Evolutionary conservation across 106 monocot species (phyloP).

Genomic region (Dioscorea alata): DNA sequence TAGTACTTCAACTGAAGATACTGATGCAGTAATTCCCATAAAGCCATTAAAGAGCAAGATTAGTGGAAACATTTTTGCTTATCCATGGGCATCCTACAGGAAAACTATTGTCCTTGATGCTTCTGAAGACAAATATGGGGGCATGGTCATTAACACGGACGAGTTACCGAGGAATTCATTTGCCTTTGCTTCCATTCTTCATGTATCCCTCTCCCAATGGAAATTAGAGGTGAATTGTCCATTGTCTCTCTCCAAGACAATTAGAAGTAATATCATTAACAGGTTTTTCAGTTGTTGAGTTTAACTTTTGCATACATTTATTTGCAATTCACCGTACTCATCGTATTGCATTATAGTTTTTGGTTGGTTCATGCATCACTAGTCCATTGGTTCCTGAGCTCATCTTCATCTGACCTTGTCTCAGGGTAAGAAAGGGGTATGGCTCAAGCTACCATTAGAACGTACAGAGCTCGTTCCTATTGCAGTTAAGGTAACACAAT

Average conservation of each 20-base stretch:
- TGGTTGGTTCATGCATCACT: too few species aligned
- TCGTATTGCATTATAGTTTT: too few species aligned
- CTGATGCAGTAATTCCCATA: constrained; percentile 8
- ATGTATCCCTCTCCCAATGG: constrained; percentile 58
- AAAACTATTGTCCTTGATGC: constrained; percentile 49
- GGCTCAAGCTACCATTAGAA: constrained; percentile 82
- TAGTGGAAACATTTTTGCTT: constrained; percentile 6
- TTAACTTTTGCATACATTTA: too few species aligned
- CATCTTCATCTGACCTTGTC: constrained; percentile 4
- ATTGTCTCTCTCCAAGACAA: neutral
- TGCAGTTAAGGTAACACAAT: constrained; percentile 56
- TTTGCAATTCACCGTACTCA: too few species aligned
- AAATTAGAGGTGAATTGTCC: constrained; percentile 23
- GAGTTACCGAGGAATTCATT: constrained; percentile 41
- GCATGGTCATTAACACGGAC: constrained; percentile 57
- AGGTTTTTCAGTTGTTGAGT: too few species aligned
- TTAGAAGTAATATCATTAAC: too few species aligned
- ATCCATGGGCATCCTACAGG: constrained; percentile 7
- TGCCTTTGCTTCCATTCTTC: constrained; percentile 42
- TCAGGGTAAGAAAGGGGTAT: constrained; percentile 87
- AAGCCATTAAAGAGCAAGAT: constrained; percentile 13
- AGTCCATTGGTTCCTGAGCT: neutral
- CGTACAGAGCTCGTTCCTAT: constrained; percentile 70
- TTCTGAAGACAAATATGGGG: constrained; percentile 73
- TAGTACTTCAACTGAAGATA: constrained; percentile 20